These are phyloP conservation scores for Tympanopsis confertula DNA, from an alignment of 2,329 filamentous ascomycete genomes.

Conservation along the genomic window DNA sequence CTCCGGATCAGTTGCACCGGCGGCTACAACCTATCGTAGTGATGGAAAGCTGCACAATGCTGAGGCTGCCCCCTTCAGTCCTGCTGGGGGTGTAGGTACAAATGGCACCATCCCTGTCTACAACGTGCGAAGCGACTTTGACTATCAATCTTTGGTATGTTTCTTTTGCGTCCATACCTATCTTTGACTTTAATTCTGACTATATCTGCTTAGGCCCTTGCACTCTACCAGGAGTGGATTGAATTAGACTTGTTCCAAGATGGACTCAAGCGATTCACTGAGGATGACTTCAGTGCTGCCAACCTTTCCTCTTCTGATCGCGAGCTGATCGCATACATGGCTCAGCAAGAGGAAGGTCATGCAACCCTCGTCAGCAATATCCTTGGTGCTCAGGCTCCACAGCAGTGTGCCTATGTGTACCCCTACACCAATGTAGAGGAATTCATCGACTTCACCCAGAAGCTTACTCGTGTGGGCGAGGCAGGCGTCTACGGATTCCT, in stretches of 20 bases:
- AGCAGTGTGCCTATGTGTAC: conserved; percentile 73
- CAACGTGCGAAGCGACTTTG: conserved; percentile 69
- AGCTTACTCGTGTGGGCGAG: conserved; percentile 73
- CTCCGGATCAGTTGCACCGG: conserved; percentile 41
- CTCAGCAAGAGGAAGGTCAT: conserved; percentile 65
- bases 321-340: conserved; percentile 65
- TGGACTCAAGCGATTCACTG: conserved; percentile 58
- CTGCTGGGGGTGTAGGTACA: conserved; percentile 63
- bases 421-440: conserved; percentile 64
- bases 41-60: conserved; percentile 58
- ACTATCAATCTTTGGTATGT: conserved; percentile 57
- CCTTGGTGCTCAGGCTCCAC: conserved; percentile 57
- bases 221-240: conserved; percentile 73
- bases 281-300: conserved; percentile 55
- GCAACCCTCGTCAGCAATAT: conserved; percentile 69
- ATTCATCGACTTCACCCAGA: conserved; percentile 75
- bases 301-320: conserved; percentile 61
- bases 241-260: conserved; percentile 75
- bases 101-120: conserved; percentile 70
- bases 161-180: conserved; percentile 12
- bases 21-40: conserved; percentile 58
- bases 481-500: conserved; percentile 73
- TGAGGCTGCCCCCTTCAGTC: conserved; percentile 61
- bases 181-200: neutral
- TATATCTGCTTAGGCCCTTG: conserved; percentile 35